Base-by-base conservation (phyloP, 1,139 yeast species). In the Candida sanyaensis region DNA sequence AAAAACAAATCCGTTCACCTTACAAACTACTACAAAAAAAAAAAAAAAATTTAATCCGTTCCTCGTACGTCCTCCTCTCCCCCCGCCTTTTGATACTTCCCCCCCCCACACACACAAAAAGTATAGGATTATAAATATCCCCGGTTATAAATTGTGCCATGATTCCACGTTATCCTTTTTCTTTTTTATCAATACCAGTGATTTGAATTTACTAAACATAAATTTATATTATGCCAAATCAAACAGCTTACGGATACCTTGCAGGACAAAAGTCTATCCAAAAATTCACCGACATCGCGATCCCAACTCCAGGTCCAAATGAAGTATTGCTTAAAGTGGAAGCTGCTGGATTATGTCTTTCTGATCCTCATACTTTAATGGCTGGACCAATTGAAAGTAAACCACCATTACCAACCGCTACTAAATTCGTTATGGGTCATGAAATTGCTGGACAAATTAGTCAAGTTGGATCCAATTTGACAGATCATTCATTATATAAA, bases 261-360 rank as follows among this genome's bases (percentile, higher is more conserved):
- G 48, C 50, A 26, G 68, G 67, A 1, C 46, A 50, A 12, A 50
- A 44, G n/a, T 47, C 49, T 6, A 57, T 68, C n/a, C 60, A 57
- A 37, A 57, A 55, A 49, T 68, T 59, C 46, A 58, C 58, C 11
- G 40, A 67, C 46, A 45, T 66, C 41, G 75, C 80, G 3, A 75
- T 78, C 10, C 67, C 69, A 3, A 53, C 54, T 29, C 80, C 83
- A 0, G 62, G 59, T 3, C 58, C 61, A 28, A 62, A 59, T 37
- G 71, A 77, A 46, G 67, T 78, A 1, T 63, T 80, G 17, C 60
- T 80, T 42, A 75, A 78, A 56, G 63, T 80, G 30, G 77, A 76
- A 50, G 83, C 80, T 0, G 80, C 80, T 1, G 84, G 84, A 2
- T 65, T 80, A 50, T 80, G 84, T 59, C 72, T 69, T 55, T 74